Base-by-base conservation (phyloP, 2,329 filamentous ascomycete genomes). In the Curvularia lunata region DNA sequence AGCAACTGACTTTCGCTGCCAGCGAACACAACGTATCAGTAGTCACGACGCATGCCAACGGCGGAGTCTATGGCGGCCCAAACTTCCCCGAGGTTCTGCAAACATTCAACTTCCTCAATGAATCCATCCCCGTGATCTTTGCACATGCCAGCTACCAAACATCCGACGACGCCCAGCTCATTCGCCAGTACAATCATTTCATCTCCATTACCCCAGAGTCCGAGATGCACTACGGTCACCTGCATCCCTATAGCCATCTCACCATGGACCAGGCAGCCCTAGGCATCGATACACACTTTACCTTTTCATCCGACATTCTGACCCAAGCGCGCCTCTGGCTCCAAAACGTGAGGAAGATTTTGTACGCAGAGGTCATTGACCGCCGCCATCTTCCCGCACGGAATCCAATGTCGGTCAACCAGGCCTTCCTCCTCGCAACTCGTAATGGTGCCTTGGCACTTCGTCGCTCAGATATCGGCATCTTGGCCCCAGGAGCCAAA, bases 161-260 rank as follows among this genome's bases (percentile, higher is more conserved):
- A 0, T 66, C 75, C 0, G 55, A 60, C 0, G 79, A 81, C 13
- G 74, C 75, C 0, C 52, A 70, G 1, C 74, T 84, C 0, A 77
- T 86, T 0, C 81, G 82, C 10, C 58, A 70, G 0, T 78, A 78
- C 2, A 82, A 86, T 69, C 80, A 85, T 49, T 82, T 82, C 71
- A 71, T 87, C 41, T 84, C 83, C 50, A 84, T 84, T 56, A 86
- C 85, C 0, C 83, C 84, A 1, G 85, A 87, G 64, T 84, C 82
- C 0, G 85, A 87, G 64, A 81, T 85, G 77, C 83, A 85, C 67
- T 86, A 82, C 69, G 84, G 85, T n/a, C 83, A 85, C 63, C 76
- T 73, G 0, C 82, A 86, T 56, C 76, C 78, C 1, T 66, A 71
- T 37, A 77, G 74, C 18, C 76, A 81, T 52, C 67, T 76, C 8